These are phyloP conservation scores for Turnera subulata DNA, from an alignment of 345 rosid genomes.

Conservation along the genomic window DNA sequence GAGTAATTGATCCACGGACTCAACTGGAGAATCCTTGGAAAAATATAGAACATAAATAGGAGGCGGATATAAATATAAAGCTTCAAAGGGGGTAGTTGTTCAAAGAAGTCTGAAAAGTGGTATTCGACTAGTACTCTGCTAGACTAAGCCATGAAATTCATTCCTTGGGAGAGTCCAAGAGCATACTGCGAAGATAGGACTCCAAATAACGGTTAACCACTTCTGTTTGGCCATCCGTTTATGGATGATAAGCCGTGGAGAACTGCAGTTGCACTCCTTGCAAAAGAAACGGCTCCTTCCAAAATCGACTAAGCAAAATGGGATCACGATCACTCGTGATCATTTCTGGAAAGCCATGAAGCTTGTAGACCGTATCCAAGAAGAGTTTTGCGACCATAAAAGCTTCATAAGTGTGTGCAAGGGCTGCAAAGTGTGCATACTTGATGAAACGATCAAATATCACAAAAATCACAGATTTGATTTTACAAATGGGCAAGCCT, in stretches of 20 bases:
- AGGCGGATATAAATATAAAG: not conserved
- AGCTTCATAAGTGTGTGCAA: not conserved
- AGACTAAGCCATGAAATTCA: too few relatives aligned
- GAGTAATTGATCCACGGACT: not conserved
- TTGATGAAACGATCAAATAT: too few relatives aligned
- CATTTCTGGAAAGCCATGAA: not conserved
- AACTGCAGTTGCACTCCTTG: too few relatives aligned
- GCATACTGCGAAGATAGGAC: not conserved
- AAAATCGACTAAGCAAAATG: not conserved
- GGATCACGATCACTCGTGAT: conserved; percentile 4
- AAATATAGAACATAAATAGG: not conserved
- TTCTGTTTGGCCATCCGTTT: not conserved
- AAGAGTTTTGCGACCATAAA: not conserved
- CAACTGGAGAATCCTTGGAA: not conserved
- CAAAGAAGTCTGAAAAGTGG: too few relatives aligned
- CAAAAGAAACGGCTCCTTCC: not conserved
- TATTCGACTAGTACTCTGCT: too few relatives aligned
- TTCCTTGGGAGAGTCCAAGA: too few relatives aligned
- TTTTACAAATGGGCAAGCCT: too few relatives aligned
- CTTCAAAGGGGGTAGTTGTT: too few relatives aligned
- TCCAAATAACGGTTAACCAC: not conserved
- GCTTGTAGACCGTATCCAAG: not conserved
- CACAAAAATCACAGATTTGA: too few relatives aligned
- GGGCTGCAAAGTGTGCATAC: too few relatives aligned
- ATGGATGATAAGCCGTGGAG: too few relatives aligned